Percentiles rank a stretch among this genome's conserved stretches.
Conservation (phyloP, 176 grass and related monocot genomes). For the maize (Zea mays) region Zm-B73-REFERENCE-NAM-5.0 NC_050098.1:236338001-236338500, state of each 20-base stretch:
- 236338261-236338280: constrained; percentile 75
- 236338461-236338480: no score
- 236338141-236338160: neutral
- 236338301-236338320: constrained; percentile 66
- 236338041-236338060: no score
- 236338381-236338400: no score
- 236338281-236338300: constrained; percentile 70
- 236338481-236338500: no score
- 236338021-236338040: no score
- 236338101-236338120: neutral
- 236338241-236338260: constrained; percentile 68
- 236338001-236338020: no score
- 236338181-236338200: constrained; percentile 70
- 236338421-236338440: no score
- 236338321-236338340: constrained; percentile 81
- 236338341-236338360: constrained; percentile 50
- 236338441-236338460: no score
- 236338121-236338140: neutral
- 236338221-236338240: constrained; percentile 93
- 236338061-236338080: neutral
- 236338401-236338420: no score
- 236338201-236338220: constrained; percentile 95
- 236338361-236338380: constrained; percentile 53
- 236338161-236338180: neutral
- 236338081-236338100: neutral